Base-by-base conservation (phyloP, 176 grass and related monocot species). In the Luzula sylvatica region DNA sequence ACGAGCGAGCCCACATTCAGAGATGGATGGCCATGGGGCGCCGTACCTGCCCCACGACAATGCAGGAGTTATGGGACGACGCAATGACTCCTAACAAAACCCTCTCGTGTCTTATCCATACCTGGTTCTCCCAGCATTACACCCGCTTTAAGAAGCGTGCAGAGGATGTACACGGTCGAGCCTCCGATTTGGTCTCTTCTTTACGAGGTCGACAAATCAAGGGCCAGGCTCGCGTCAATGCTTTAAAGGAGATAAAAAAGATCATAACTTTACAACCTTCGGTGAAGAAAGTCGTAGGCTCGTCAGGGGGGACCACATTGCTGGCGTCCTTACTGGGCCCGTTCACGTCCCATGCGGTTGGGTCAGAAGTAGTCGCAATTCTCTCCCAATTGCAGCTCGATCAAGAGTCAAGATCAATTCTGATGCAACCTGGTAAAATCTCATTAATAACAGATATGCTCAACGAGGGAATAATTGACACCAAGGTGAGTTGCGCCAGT, bases 21-120 rank as follows among this genome's bases (percentile, higher is more conserved):
- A 70, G 71, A 8, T 98, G 92, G 92, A 62, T 98, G 0, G 67
- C 85, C 13, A 64, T 98, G 50, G 92, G 92, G 20, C 92, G 88
- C 77, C 68, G 77, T 16, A 98, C 85, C 54, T 98, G 92, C 74
- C 92, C 92, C 0, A 98, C 92, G 40, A 98, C 92, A 16, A 98
- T 98, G 92, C 92, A 98, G 64, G 92, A 98, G 60, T 73, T 98
- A 44, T 98, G 92, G 92, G 85, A 90, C 50, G 85, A 82, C 42
- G 46, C 72, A 6, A 71, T 89, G 54, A 98, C 86, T 15, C 92
- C 92, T 49, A 98, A 98, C 75, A 69, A 75, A 47, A 98, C 92
- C 6, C 85, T 98, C 54, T 76, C 75, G 0, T 86, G 88, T 62
- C 78, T 98, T 43, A 90, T 98, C 72, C 78, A 69, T 18, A 76